phyloP scores from a whole-genome alignment of 768 basidiomycete species.

The Naganishia kalamii region DNA sequence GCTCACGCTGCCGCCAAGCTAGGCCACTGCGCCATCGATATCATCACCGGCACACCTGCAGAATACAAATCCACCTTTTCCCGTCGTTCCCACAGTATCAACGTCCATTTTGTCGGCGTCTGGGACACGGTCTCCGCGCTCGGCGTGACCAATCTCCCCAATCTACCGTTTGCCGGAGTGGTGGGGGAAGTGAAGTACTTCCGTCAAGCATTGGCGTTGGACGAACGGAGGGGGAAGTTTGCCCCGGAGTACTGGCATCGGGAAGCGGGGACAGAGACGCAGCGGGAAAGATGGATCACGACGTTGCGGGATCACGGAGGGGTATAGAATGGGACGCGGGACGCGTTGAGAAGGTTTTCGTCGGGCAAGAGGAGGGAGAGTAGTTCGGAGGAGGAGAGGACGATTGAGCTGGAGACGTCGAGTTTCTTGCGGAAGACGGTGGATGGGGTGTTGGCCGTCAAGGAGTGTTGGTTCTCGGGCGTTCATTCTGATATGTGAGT shows the following conservation, averaged over 20 bases:
- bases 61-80: slow-evolving; percentile 15
- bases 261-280: neutral
- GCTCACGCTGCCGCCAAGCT: neutral
- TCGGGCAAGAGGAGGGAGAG: neutral
- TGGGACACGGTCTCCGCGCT: slow-evolving; percentile 21
- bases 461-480: slow-evolving; percentile 30
- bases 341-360: neutral
- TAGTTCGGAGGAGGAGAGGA: neutral
- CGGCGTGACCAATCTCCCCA: slow-evolving; percentile 1
- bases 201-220: slow-evolving; percentile 39
- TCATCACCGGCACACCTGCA: slow-evolving; percentile 2
- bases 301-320: neutral
- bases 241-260: slow-evolving; percentile 23
- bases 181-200: slow-evolving; percentile 32
- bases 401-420: neutral
- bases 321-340: neutral
- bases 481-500: slow-evolving; percentile 22
- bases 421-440: neutral
- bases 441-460: neutral
- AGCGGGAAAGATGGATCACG: neutral
- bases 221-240: slow-evolving; percentile 39
- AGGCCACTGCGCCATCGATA: neutral
- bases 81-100: neutral
- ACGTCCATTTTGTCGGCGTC: slow-evolving; percentile 17
- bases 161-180: slow-evolving; percentile 29